These are phyloP conservation scores for Debaryomyces castellii DNA, from an alignment of 805 yeast species.

Conservation along the genomic window DNA sequence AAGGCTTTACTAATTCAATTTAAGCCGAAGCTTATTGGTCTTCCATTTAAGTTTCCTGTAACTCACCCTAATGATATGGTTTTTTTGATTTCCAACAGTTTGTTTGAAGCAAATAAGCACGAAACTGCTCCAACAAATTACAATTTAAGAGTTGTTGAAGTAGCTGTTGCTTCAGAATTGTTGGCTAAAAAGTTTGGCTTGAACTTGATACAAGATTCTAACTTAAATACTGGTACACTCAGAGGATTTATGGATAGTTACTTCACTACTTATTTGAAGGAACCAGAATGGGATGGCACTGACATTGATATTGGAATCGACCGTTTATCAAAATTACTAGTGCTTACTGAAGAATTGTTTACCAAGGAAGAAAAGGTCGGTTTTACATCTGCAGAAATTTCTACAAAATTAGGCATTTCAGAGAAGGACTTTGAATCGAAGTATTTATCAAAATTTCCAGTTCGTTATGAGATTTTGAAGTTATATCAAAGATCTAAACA, in stretches of 20 bases:
- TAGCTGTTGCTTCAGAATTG: slow-evolving; percentile 62
- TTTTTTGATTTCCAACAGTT: slow-evolving; percentile 63
- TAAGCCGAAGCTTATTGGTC: slow-evolving; percentile 55
- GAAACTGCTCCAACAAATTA: slow-evolving; percentile 71
- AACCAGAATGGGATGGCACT: slow-evolving; percentile 43
- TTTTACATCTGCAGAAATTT: slow-evolving; percentile 49
- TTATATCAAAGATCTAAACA: slow-evolving; percentile 60
- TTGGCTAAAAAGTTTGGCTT: slow-evolving; percentile 51
- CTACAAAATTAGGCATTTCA: slow-evolving; percentile 40
- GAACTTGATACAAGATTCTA: slow-evolving; percentile 45
- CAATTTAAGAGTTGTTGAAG: slow-evolving; percentile 71
- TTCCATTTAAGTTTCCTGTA: slow-evolving; percentile 53
- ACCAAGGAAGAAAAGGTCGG: slow-evolving; percentile 40
- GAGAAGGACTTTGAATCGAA: slow-evolving; percentile 41
- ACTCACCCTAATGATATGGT: slow-evolving; percentile 42
- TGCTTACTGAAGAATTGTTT: slow-evolving; percentile 43
- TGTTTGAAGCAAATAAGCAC: slow-evolving; percentile 61
- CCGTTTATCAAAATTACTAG: slow-evolving; percentile 41
- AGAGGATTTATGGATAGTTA: slow-evolving; percentile 62
- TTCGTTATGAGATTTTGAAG: slow-evolving; percentile 54
- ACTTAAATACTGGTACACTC: slow-evolving; percentile 56
- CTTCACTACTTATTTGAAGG: slow-evolving; percentile 30
- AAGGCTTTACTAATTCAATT: slow-evolving; percentile 62
- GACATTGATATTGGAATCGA: slow-evolving; percentile 42
- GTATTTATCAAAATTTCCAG: slow-evolving; percentile 54